Evolutionary conservation across 2,329 filamentous ascomycete genomes (phyloP), one percentile per base, ranked within the genome.

Genomic region (Emydomyces testavorans): DNA sequence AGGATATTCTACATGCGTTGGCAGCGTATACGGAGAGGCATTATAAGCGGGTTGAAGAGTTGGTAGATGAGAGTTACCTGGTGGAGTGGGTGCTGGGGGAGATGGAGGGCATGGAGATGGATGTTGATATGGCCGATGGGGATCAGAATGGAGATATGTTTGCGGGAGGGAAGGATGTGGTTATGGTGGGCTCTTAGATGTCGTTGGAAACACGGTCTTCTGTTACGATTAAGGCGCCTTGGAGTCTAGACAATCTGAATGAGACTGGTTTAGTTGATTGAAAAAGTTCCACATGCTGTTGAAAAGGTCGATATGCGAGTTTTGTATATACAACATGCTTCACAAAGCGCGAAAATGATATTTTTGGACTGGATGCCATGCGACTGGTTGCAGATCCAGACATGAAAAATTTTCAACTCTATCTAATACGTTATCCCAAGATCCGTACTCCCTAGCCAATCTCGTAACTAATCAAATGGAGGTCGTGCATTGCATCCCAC

Each of bases 31-130:
- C 89, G 0, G 88, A 96, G 66, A 77, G 89, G 54, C 92, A 98
- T 65, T 95, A 94, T 65, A 83, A 82, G 65, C 77, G 90, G 47
- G 76, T 92, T 57, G 89, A 94, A 63, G 90, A 94, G 60, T 70
- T 95, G 57, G 79, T 89, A 34, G 90, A 96, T 62, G 92, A 96
- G 71, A 94, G 89, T 61, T 96, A 89, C 67, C 68, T 98, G 58
- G 78, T 96, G 34, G 87, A 94, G 66, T 96, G 93, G 75, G 93
- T 90, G 53, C 71, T 96, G 53, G 77, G 82, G 59, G 85, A 94
- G 70, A 96, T 96, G 89, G 88, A 94, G 60, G 83, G 62, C 75
- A 52, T 71, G 39, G 46, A 48, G 16, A 23, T 48, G 28, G 46
- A 48, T 29, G 5, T 48, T 18, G 62, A 51, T n/a, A 24, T 40